Evolutionary conservation across 148 eudicot species (phyloP).

Genomic region (Camellia lanceoleosa): DNA sequence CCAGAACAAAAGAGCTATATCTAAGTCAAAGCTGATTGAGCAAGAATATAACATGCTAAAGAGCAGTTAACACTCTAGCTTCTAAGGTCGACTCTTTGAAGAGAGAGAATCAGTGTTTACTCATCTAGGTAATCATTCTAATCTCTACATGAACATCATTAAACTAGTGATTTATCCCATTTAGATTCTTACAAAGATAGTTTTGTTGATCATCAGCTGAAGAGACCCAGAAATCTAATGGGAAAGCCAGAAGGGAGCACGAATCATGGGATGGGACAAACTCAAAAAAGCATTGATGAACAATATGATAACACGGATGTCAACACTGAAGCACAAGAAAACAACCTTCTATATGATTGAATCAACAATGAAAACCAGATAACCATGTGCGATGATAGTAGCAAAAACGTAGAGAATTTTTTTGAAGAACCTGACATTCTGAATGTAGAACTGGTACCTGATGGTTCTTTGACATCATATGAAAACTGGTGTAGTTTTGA

Average conservation of each 20-base stretch:
- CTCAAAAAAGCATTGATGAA: constrained; percentile 12
- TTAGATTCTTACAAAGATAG: not conserved
- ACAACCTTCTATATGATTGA: not conserved
- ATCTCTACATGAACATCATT: not conserved
- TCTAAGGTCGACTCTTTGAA: constrained; percentile 33
- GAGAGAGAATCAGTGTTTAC: constrained; percentile 40
- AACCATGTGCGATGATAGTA: constrained; percentile 2
- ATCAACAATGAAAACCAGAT: constrained; percentile 2
- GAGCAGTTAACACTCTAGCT: constrained; percentile 32
- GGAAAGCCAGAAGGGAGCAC: constrained; percentile 18
- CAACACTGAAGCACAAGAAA: constrained; percentile 8
- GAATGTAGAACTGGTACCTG: constrained; percentile 9
- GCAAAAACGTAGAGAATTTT: constrained; percentile 13
- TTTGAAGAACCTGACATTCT: constrained; percentile 16
- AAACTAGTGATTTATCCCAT: not conserved
- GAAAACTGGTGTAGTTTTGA: constrained; percentile 29
- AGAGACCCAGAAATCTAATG: constrained; percentile 33
- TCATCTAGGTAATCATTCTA: constrained; percentile 35
- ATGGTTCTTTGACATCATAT: constrained; percentile 18
- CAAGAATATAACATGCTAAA: constrained; percentile 40
- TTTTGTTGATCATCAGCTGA: constrained; percentile 31
- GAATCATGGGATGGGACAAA: not conserved
- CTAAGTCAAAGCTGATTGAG: constrained; percentile 54
- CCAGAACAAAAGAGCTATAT: constrained; percentile 56
- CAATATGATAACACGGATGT: constrained; percentile 7